Evolutionary conservation across 2,329 filamentous ascomycete genomes (phyloP), one percentile per base, ranked within the genome.

Genomic region (Albifimbria verrucaria): DNA sequence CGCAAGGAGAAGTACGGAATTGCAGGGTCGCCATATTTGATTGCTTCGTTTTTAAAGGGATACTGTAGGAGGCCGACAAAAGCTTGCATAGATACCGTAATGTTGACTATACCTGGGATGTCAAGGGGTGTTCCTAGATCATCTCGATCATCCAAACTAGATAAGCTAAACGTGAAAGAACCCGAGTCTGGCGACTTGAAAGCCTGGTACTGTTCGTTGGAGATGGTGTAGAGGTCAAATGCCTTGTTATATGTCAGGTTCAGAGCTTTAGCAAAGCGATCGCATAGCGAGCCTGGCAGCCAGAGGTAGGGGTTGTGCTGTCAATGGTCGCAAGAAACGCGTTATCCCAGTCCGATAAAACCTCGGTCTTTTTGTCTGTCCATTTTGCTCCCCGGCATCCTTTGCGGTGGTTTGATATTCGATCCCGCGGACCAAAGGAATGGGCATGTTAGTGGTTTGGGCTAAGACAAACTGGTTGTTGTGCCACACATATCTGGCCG

Each of bases 1-100:
- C 82, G 78, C 49, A 91, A 73, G 3, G 87, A 86, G 54, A 90
- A 90, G 63, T 90, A 90, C 11, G 77, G 79, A 10, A 79, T 65
- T 32, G 71, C 71, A 9, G 73, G 68, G 7, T 76, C 71, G 28
- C 71, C 73, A 52, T 75, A 79, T 46, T 67, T 59, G 56, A 79
- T 77, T 20, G 65, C 61, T 36, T 69, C 66, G 48, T 73, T 68
- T 62, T 65, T 73, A 56, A 76, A 83, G 2, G 77, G 79, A 55
- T 78, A 81, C 41, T 74, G 68, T n/a, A 81, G 62, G 17, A 72
- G 67, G 49, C 79, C 73, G 18, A 79, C 72, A 51, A 83, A 80
- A 1, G 80, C 77, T 49, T 72, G 70, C 7, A 76, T 69, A 48
- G 79, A 77, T 24, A 83, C 57, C 1, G 82, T 83, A 43, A 82